Conservation (phyloP, 768 basidiomycete genomes). For the Obba rivulosa region DNA sequence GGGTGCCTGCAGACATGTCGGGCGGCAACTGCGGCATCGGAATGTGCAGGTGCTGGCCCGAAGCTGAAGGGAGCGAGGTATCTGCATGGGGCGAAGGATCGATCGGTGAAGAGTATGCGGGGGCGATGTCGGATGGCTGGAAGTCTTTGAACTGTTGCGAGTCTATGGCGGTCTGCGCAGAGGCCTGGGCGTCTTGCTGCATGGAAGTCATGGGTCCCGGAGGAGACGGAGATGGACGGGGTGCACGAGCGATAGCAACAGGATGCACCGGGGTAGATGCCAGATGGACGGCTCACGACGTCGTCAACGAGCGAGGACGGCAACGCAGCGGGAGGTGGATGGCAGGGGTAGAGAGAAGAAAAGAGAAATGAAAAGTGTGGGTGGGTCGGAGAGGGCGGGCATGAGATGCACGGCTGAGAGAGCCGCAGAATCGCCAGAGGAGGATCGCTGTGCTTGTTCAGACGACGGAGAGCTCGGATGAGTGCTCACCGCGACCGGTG, state of each 20-base stretch:
- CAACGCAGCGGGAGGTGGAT: too few species aligned
- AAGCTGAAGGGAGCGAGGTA: slow-evolving; percentile 12
- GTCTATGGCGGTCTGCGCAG: slow-evolving; percentile 15
- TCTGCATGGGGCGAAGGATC: slow-evolving; percentile 15
- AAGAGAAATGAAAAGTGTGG: slow-evolving; percentile 2
- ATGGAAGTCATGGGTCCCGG: slow-evolving; percentile 12
- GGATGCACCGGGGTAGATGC: slow-evolving; percentile 7
- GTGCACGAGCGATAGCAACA: slow-evolving; percentile 1
- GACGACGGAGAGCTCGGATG: too few species aligned
- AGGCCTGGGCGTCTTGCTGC: slow-evolving; percentile 18
- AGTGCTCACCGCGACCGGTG: too few species aligned
- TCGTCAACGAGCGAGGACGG: too few species aligned
- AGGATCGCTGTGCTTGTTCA: too few species aligned
- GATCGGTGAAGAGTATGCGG: slow-evolving; percentile 13
- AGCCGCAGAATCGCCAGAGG: too few species aligned
- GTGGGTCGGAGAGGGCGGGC: slow-evolving; percentile 4
- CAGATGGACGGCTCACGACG: slow-evolving; percentile 1
- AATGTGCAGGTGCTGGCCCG: slow-evolving; percentile 15
- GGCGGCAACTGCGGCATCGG: slow-evolving; percentile 3
- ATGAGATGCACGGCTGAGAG: too few species aligned
- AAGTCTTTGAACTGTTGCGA: slow-evolving; percentile 19
- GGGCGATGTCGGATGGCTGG: slow-evolving; percentile 10
- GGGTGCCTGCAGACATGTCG: too few species aligned
- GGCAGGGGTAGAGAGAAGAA: background rate
- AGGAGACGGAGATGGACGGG: slow-evolving; percentile 7